Base-by-base conservation (phyloP, 2,329 filamentous ascomycete species). In the Fusarium lyarnte region DNA sequence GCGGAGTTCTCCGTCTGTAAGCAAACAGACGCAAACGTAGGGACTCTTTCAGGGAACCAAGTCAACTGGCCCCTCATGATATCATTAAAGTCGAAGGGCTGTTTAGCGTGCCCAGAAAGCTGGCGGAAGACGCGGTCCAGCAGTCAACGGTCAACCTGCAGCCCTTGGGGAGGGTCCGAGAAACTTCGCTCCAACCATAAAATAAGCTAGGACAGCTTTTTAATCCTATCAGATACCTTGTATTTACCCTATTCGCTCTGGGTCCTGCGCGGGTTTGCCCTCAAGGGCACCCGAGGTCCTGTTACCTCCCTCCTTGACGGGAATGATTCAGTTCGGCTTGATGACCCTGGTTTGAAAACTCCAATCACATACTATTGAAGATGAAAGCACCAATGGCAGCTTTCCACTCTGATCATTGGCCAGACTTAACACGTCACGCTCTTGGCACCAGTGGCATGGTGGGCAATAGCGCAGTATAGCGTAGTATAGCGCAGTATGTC, bases 281-380 rank as follows among this genome's bases (percentile, higher is more conserved):
- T 8, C 2, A 7, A 27, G 7, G 49, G 12, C 2, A 3, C 12
- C 9, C 17, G 25, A 27, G 17, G 6, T 27, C 5, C 6, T 17
- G 9, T 16, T 2, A 6, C 27, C 21, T n/a, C 4, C 45, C 23
- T 19, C 10, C 23, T 12, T 27, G 16, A 13, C 23, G 27, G 3
- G 3, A 6, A 38, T 9, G 47, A 52, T 38, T 38, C 33, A 52
- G 49, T 38, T 52, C 5, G 23, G 23, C 27, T 38, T 23, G 49
- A 52, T 25, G 2, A 36, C 33, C 33, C 49, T 36, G 17, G 23
- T 6, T 21, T 52, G 49, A 52, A 21, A 52, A 27, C 9, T 2
- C 23, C 49, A 33, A 57, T 46, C 29, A 57, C 29, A 16, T n/a
- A 51, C 43, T 53, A 33, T 52, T 58, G 35, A 52, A 39, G 27